Percentiles rank a stretch among this genome's conserved stretches.
Evolutionary conservation across 768 basidiomycete genomes (phyloP).

Genomic region (Hericium coralloides): DNA sequence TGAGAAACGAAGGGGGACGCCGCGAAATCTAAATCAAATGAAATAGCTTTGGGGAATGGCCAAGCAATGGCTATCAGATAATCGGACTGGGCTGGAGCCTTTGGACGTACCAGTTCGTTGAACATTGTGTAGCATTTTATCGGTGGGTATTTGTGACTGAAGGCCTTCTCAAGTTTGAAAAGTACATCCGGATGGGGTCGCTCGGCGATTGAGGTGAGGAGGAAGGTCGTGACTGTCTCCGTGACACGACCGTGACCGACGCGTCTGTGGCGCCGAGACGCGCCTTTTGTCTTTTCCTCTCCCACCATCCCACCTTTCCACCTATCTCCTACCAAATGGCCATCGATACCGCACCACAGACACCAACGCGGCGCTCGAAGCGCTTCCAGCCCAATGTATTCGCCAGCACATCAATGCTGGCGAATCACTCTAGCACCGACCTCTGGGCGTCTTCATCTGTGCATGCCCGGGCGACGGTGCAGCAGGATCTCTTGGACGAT

Average conservation of each 20-base stretch:
- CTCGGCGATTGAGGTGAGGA: background rate
- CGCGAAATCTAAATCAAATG: too few species aligned
- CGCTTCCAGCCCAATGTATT: slow-evolving; percentile 11
- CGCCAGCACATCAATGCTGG: background rate
- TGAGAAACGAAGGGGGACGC: too few species aligned
- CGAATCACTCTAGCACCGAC: background rate
- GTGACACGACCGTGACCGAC: background rate
- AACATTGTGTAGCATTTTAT: too few species aligned
- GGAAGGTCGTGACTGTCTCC: background rate
- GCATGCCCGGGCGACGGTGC: slow-evolving; percentile 4
- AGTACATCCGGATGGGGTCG: too few species aligned
- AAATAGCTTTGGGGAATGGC: too few species aligned
- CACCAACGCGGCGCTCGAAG: slow-evolving; percentile 9
- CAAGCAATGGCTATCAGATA: too few species aligned
- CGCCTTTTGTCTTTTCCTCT: background rate
- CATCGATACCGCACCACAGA: background rate
- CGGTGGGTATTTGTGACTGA: too few species aligned
- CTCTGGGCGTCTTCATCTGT: slow-evolving; percentile 8
- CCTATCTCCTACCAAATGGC: background rate
- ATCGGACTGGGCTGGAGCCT: too few species aligned
- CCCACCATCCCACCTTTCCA: background rate
- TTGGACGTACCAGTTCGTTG: too few species aligned
- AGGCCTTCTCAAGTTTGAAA: too few species aligned
- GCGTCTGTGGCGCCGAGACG: too few species aligned
- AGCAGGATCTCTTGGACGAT: slow-evolving; percentile 12